These are phyloP conservation scores for Sporothrix curviconia DNA, from an alignment of 2,329 filamentous ascomycete genomes.

Conservation along the genomic window DNA sequence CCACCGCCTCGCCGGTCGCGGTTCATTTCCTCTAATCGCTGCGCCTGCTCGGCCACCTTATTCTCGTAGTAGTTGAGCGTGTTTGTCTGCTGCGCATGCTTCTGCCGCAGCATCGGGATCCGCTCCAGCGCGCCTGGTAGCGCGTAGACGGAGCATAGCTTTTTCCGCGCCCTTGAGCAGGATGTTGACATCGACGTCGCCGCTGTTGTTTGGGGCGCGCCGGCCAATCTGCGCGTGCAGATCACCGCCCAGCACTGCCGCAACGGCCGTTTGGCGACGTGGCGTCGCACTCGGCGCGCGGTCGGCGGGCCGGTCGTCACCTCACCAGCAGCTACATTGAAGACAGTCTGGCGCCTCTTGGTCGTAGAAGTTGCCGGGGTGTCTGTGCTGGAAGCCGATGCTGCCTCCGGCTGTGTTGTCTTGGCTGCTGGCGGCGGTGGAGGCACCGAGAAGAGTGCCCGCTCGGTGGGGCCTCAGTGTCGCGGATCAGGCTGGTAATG, in stretches of 20 bases:
- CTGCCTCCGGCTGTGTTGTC: not conserved
- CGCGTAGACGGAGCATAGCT: slow-evolving; percentile 81
- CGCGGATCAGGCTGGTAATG: slow-evolving; percentile 88
- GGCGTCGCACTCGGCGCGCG: slow-evolving; percentile 36
- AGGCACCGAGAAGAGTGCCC: slow-evolving; percentile 88
- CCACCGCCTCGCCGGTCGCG: slow-evolving; percentile 51
- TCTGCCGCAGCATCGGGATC: slow-evolving; percentile 64
- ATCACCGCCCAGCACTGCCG: slow-evolving; percentile 79
- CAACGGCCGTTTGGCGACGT: slow-evolving; percentile 76
- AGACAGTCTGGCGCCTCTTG: slow-evolving; percentile 55
- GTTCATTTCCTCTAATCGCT: slow-evolving; percentile 68
- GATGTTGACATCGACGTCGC: slow-evolving; percentile 78
- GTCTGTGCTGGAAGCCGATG: slow-evolving; percentile 20
- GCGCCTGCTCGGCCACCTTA: slow-evolving; percentile 68
- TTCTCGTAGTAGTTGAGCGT: slow-evolving; percentile 77
- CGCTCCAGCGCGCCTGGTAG: slow-evolving; percentile 71
- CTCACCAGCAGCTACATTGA: slow-evolving; percentile 58
- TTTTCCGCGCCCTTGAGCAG: slow-evolving; percentile 81
- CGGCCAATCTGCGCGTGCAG: slow-evolving; percentile 73
- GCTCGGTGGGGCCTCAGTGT: slow-evolving; percentile 91
- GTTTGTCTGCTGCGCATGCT: slow-evolving; percentile 62
- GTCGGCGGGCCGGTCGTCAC: slow-evolving; percentile 51
- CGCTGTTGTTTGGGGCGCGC: slow-evolving; percentile 45
- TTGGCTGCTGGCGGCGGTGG: slow-evolving; percentile 61
- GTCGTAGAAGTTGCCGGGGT: slow-evolving; percentile 38